Conservation (phyloP, 768 basidiomycete species). For the Pleurotus salmoneostramineus region DNA sequence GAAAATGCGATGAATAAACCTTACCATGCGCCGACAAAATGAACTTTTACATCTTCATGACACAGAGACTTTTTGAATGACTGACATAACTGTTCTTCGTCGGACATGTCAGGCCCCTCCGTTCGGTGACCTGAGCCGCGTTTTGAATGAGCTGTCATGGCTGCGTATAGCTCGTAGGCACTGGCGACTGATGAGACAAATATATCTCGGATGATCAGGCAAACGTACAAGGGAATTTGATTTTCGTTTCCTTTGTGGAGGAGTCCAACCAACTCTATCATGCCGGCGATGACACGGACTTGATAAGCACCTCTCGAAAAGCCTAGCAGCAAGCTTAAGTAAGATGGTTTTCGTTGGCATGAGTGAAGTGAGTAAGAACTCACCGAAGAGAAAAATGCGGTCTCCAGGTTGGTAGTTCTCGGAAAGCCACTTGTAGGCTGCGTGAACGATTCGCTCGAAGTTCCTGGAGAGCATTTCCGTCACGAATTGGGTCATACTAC, state of each 20-base stretch:
- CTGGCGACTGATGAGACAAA: neutral
- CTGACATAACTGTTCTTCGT: constrained; percentile 9
- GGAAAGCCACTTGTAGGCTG: no score
- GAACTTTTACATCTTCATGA: constrained; percentile 26
- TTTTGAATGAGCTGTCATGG: neutral
- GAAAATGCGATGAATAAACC: neutral
- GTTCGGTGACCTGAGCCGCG: neutral
- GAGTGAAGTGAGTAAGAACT: no score
- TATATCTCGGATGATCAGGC: neutral
- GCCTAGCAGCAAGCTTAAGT: no score
- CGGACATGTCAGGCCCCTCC: no score
- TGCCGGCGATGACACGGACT: no score
- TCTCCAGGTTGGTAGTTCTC: no score
- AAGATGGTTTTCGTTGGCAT: no score
- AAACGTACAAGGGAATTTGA: no score
- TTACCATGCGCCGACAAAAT: constrained; percentile 44
- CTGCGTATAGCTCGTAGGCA: neutral
- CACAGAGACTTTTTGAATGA: constrained; percentile 16
- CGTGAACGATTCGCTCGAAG: neutral
- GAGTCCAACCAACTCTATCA: no score
- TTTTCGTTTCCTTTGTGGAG: no score
- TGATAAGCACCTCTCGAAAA: no score
- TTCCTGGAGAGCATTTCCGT: neutral
- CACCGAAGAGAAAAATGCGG: no score
- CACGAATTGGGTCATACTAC: neutral